These are phyloP conservation scores for Leishmania guyanensis DNA, from an alignment of 208 protist genomes.

Conservation along the genomic window DNA sequence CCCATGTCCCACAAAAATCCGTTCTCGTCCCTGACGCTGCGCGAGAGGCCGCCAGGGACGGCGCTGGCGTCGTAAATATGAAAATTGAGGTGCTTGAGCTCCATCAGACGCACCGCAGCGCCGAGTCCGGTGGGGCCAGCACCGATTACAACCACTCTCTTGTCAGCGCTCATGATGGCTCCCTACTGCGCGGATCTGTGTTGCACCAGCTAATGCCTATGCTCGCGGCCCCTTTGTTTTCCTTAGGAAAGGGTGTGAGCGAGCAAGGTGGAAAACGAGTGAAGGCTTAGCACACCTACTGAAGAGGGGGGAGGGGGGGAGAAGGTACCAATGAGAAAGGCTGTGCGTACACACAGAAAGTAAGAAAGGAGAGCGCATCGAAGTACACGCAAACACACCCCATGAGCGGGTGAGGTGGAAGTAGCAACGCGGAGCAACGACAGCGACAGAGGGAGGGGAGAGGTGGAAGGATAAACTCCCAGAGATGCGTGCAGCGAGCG, in stretches of 20 bases:
- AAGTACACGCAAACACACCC: neutral
- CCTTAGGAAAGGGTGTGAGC: neutral
- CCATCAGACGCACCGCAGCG: slow-evolving; percentile 59
- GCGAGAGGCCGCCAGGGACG: slow-evolving; percentile 61
- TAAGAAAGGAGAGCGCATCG: neutral
- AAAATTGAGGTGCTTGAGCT: slow-evolving; percentile 58
- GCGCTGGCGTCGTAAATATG: slow-evolving; percentile 51
- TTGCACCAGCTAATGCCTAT: neutral
- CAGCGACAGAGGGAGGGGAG: neutral
- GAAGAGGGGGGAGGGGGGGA: neutral
- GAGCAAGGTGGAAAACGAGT: neutral
- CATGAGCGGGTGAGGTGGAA: too few species aligned
- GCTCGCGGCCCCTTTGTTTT: neutral
- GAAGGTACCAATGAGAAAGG: neutral
- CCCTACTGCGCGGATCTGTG: neutral
- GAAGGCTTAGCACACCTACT: neutral
- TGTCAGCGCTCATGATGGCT: slow-evolving; percentile 12
- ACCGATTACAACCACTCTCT: slow-evolving; percentile 65
- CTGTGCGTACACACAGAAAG: neutral
- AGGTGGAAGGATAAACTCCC: neutral
- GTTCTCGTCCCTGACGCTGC: slow-evolving; percentile 47
- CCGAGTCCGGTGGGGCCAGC: slow-evolving; percentile 70
- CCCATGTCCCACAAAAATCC: slow-evolving; percentile 84
- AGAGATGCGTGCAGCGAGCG: neutral
- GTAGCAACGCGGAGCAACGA: neutral